Conservation (phyloP, 2,329 filamentous ascomycete species). For the Colletotrichum nymphaeae region DNA sequence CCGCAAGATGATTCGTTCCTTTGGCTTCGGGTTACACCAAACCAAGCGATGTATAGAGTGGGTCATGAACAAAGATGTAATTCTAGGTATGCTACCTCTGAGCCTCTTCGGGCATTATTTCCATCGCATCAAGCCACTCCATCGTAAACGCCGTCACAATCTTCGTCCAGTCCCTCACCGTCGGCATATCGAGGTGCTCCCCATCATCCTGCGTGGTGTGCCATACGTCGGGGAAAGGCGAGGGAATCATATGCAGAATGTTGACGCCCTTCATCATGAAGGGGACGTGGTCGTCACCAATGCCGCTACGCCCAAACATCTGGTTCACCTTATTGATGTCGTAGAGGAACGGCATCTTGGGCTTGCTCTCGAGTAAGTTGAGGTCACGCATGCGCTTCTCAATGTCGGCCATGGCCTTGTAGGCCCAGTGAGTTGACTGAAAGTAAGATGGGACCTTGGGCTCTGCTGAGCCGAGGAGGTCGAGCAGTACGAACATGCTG, state of each 20-base stretch:
- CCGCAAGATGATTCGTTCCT: no score
- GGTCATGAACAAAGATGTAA: no score
- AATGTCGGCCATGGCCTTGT: conserved; percentile 72
- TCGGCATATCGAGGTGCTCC: conserved; percentile 76
- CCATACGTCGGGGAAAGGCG: conserved; percentile 79
- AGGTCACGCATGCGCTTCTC: conserved; percentile 73
- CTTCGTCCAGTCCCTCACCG: conserved; percentile 81
- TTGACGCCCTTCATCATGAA: conserved; percentile 82
- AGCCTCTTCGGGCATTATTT: conserved; percentile 44
- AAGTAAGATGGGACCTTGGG: conserved; percentile 79
- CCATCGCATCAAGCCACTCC: conserved; percentile 81
- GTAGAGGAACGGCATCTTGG: conserved; percentile 62
- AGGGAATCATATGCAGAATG: conserved; percentile 79
- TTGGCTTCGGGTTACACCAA: no score
- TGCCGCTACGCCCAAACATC: conserved; percentile 49
- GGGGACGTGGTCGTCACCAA: conserved; percentile 82
- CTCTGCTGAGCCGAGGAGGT: conserved; percentile 73
- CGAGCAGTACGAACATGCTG: conserved; percentile 79
- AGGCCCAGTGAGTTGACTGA: conserved; percentile 85
- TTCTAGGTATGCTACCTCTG: neutral
- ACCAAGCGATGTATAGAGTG: no score
- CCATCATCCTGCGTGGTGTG: conserved; percentile 79
- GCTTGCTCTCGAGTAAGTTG: conserved; percentile 58
- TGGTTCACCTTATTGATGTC: conserved; percentile 60
- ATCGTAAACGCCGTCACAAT: conserved; percentile 79